Evolutionary conservation across 106 monocot species (phyloP).

Genomic region (Phalaenopsis equestris): DNA sequence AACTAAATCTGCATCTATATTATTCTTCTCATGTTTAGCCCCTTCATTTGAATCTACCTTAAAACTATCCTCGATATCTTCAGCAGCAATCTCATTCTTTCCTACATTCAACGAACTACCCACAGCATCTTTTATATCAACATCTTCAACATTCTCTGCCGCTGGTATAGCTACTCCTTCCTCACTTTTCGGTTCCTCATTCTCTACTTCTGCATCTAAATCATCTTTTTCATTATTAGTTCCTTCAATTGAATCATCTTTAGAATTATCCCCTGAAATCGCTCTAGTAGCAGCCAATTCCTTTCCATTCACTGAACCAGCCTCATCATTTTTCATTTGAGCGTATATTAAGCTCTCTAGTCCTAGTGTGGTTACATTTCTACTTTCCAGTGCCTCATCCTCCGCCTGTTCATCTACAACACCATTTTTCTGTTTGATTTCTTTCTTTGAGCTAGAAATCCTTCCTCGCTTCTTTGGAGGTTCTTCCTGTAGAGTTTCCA

Average conservation of each 20-base stretch:
- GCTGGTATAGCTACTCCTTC: not conserved
- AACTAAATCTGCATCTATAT: not conserved
- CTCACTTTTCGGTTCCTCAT: not conserved
- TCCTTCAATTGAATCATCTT: not conserved
- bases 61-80: not conserved
- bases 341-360: not conserved
- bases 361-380: not conserved
- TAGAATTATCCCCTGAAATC: not conserved
- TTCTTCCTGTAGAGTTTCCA: conserved; percentile 33
- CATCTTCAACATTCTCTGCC: not conserved
- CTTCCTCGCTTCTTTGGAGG: conserved; percentile 43
- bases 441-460: conserved; percentile 39
- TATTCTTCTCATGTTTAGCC: not conserved
- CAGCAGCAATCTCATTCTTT: not conserved
- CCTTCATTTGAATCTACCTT: not conserved
- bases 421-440: conserved; percentile 18
- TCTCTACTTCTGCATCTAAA: not conserved
- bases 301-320: not conserved
- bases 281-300: not conserved
- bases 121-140: not conserved
- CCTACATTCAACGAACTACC: not conserved
- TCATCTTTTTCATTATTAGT: not conserved
- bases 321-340: conserved; percentile 40
- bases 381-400: not conserved
- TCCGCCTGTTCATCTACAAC: conserved; percentile 4